Base-by-base conservation (phyloP, 306 rosid genomes). In the Vigna angularis region DNA sequence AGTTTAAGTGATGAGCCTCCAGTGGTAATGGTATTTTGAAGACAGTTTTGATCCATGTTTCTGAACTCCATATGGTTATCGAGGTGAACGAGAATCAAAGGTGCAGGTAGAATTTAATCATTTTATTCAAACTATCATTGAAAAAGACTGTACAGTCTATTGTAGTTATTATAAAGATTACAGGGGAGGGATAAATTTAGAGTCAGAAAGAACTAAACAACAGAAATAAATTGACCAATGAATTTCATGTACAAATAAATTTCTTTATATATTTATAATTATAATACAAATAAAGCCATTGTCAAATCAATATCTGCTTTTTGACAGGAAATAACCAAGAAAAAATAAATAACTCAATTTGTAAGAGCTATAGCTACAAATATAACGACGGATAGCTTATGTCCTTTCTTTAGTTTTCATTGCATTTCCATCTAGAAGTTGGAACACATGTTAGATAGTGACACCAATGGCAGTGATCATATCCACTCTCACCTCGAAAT, bases 391-490 rank as follows among this genome's bases (percentile, higher is more conserved):
- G 76, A 75, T 30, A 44, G 63, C 66, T 30, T 63, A 30, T 56
- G 82, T 73, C 38, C 22, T 36, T 66, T 16, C 45, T 72, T 85
- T 74, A 85, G 36, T 48, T 74, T 57, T 80, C 81, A 67, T 74
- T 61, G 34, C 98, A 93, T 40, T 79, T 75, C 96, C 98, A 93
- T 77, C 70, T 86, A 15, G 96, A 90, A 51, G 92, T 85, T 5
- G 96, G 96, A 45, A 93, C 82, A 79, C 96, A 93, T 26, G 86
- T 73, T 74, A 93, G 71, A 70, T 91, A 91, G 79, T 58, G 94
- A 73, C 96, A 89, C 98, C 96, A 93, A 74, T 77, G 93, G 68
- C 98, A 91, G 45, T 49, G 96, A 63, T 89, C 88, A 18, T 85
- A 89, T 38, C 91, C 90, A 51, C 83, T 88, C 80, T 79, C 89